phyloP scores from a whole-genome alignment of 106 monocot species.

The Dendrobium chrysotoxum region DNA sequence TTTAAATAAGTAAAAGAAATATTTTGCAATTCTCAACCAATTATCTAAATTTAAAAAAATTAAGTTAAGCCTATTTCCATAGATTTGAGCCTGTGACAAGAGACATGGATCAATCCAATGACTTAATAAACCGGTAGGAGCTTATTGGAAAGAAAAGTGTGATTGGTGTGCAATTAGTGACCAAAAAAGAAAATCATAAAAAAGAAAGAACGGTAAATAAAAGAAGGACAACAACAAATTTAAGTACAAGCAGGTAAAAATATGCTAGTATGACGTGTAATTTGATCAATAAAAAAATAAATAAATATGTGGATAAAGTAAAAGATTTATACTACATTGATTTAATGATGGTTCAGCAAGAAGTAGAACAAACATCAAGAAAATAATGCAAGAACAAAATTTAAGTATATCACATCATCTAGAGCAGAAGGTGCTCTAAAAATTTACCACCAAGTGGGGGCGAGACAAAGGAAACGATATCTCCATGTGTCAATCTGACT shows the following conservation, averaged over 20 bases:
- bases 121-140: neutral
- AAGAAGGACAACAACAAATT: neutral
- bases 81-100: neutral
- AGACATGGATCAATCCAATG: neutral
- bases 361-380: neutral
- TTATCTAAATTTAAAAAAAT: neutral
- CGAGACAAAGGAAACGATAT: slow-evolving; percentile 75
- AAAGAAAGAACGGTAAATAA: neutral
- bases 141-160: neutral
- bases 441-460: slow-evolving; percentile 69
- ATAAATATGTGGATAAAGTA: neutral
- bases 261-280: neutral
- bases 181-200: neutral
- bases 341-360: neutral
- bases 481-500: slow-evolving; percentile 70
- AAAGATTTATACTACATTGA: neutral
- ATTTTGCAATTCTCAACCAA: neutral
- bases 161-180: neutral
- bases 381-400: neutral
- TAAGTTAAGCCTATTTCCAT: neutral
- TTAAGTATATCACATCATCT: neutral
- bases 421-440: neutral
- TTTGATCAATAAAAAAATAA: neutral
- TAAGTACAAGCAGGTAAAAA: neutral
- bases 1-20: neutral